Evolutionary conservation across 225 moss, liverwort and hornwort genomes (phyloP).

Genomic region (Pseudisothecium myosuroides): DNA sequence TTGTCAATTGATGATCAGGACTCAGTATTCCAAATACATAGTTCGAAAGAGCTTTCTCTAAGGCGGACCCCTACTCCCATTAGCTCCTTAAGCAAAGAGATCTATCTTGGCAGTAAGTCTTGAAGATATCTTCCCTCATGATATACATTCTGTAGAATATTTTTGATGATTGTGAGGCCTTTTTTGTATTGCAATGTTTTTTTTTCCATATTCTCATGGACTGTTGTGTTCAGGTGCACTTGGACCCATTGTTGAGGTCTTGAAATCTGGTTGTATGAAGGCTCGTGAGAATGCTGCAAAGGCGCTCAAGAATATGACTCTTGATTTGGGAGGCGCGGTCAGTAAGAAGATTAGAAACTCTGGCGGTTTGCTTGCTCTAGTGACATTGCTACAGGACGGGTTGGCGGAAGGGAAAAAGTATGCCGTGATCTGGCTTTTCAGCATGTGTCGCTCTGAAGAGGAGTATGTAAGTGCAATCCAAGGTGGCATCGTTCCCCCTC

Average conservation of each 20-base stretch:
- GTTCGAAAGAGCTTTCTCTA: neutral
- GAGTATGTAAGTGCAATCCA: too few relatives aligned
- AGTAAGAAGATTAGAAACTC: constrained; percentile 1
- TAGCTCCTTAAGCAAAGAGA: neutral
- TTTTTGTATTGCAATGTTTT: neutral
- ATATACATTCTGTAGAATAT: too few relatives aligned
- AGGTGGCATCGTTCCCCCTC: too few relatives aligned
- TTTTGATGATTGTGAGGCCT: neutral
- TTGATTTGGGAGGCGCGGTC: constrained; percentile 4
- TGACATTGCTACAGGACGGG: constrained; percentile 34
- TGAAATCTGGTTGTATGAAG: constrained; percentile 39
- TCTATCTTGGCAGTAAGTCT: neutral
- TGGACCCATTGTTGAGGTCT: constrained; percentile 19
- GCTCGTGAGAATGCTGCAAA: constrained; percentile 53
- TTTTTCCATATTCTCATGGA: neutral
- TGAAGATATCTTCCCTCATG: neutral
- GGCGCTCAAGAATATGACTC: constrained; percentile 50
- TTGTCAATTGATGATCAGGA: too few relatives aligned
- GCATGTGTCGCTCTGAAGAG: neutral
- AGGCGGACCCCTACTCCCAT: accelerated
- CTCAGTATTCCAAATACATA: too few relatives aligned
- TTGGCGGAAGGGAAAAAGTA: constrained; percentile 50
- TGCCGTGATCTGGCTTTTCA: constrained; percentile 14
- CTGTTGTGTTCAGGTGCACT: constrained; percentile 16
- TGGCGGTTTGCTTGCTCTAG: constrained; percentile 27